Evolutionary conservation across 176 grass and related monocot genomes (phyloP), one percentile per base, ranked within the genome.

Genomic region (Bromus sterilis): DNA sequence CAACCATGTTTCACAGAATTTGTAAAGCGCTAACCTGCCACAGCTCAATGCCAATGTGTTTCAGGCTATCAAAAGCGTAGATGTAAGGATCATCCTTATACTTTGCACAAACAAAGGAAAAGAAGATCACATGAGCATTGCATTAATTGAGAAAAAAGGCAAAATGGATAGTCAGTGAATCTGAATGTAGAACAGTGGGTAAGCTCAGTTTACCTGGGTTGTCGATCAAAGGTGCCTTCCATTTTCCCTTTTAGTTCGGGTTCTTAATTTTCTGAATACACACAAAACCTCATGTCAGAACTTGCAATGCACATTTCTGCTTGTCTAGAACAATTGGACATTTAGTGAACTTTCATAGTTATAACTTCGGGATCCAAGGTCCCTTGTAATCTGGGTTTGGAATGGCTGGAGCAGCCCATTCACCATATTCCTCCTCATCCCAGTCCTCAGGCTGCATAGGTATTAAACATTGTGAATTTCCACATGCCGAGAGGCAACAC

Each of bases 171-270:
- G n/a, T n/a, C n/a, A n/a, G n/a, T n/a, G n/a, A n/a, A n/a, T n/a
- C n/a, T n/a, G n/a, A n/a, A n/a, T n/a, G n/a, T n/a, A n/a, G n/a
- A n/a, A n/a, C n/a, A n/a, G n/a, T n/a, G n/a, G n/a, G n/a, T n/a
- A n/a, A n/a, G n/a, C n/a, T 66, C 32, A 66, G 33, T 16, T 66
- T 86, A 96, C 90, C 90, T 76, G 90, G 88, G 77, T 96, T 96
- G 35, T 92, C 83, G 21, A 96, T 86, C 90, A 96, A 64, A 66
- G 93, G 90, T 36, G 90, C 85, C 80, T 87, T 90, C 93, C 93
- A 93, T 66, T 93, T 96, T 7, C 90, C 93, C 83, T 96, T 80
- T 80, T 85, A 96, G 56, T 87, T 51, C 0, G 93, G 90, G 74
- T 97, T 97, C 90, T 91, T 97, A 7, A 93, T 93, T n/a, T n/a